phyloP scores from a whole-genome alignment of 2,329 filamentous ascomycete species.

The Aspergillus quadrilineatus region DNA sequence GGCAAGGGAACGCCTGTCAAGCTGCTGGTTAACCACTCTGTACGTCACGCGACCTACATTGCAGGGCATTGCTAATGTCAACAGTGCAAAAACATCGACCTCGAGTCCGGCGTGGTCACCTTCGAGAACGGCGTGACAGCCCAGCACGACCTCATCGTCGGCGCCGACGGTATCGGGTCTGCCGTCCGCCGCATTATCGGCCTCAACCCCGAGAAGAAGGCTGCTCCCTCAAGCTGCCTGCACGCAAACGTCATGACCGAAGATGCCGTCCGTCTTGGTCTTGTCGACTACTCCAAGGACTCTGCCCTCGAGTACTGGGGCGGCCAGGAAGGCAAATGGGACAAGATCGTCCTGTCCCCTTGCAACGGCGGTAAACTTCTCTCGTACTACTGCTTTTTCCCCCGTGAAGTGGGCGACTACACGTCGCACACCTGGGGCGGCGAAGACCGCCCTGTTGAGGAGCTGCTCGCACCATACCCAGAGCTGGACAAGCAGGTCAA shows the following conservation, averaged over 20 bases:
- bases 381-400: constrained; percentile 71
- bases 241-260: constrained; percentile 65
- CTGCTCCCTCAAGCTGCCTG: constrained; percentile 61
- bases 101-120: constrained; percentile 49
- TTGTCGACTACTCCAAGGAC: constrained; percentile 63
- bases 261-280: constrained; percentile 58
- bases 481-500: constrained; percentile 60
- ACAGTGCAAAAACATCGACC: constrained; percentile 53
- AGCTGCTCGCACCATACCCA: constrained; percentile 61
- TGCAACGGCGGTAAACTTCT: constrained; percentile 65
- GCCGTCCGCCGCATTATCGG: constrained; percentile 63
- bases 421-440: constrained; percentile 60
- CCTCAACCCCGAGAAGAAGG: constrained; percentile 59
- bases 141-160: constrained; percentile 61
- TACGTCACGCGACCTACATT: constrained; percentile 22
- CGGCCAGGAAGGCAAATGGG: constrained; percentile 58
- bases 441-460: constrained; percentile 53
- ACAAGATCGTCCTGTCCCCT: constrained; percentile 70
- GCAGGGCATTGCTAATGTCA: not conserved
- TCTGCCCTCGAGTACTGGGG: constrained; percentile 69
- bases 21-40: constrained; percentile 57
- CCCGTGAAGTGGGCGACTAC: constrained; percentile 60
- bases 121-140: constrained; percentile 55
- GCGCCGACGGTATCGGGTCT: constrained; percentile 68
- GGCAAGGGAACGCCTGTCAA: constrained; percentile 56